Evolutionary conservation across 2,329 filamentous ascomycete species (phyloP), one percentile per base, ranked within the genome.

Genomic region (Sclerotinia minor): DNA sequence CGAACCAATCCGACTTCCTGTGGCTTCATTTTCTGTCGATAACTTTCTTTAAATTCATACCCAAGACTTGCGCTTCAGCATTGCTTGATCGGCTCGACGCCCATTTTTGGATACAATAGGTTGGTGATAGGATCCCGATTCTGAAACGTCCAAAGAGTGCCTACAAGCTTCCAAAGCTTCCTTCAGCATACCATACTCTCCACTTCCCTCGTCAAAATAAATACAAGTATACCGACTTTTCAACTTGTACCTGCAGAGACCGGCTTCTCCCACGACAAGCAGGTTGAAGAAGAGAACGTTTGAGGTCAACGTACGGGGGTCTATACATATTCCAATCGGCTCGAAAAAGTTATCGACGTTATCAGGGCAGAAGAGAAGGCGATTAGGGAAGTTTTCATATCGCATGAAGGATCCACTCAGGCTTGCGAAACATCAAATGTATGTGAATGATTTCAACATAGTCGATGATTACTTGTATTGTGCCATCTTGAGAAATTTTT

Each of bases 361-460:
- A 66, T 59, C 29, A 64, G 67, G 61, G 66, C 49, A 52, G 58
- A 26, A 67, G 63, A 53, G 41, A 59, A 35, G 67, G 67, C 50
- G 35, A 54, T 55, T 35, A 49, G 54, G 69, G 65, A 68, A 65
- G 64, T 35, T 66, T 69, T 69, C 64, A 68, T 5, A 64, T 67
- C 69, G 73, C 71, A 75, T 75, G 70, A 74, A 66, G 64, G 73
- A 74, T 74, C 71, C 49, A 49, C 72, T 65, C 72, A 68, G 68
- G 72, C 70, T 58, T 68, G 66, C 71, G 75, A 76, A 76, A 76
- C 75, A 74, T 67, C 68, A 73, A 73, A 70, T 76, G 75, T 76
- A 75, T 64, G 73, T 72, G 68, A 63, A 69, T 69, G 64, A 69
- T 70, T 72, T 73, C 68, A 64, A 35, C 41, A 69, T 35, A 47